Evolutionary conservation across 352 stramenopile genomes (phyloP).

Genomic region (Pythium pyrilobum): DNA sequence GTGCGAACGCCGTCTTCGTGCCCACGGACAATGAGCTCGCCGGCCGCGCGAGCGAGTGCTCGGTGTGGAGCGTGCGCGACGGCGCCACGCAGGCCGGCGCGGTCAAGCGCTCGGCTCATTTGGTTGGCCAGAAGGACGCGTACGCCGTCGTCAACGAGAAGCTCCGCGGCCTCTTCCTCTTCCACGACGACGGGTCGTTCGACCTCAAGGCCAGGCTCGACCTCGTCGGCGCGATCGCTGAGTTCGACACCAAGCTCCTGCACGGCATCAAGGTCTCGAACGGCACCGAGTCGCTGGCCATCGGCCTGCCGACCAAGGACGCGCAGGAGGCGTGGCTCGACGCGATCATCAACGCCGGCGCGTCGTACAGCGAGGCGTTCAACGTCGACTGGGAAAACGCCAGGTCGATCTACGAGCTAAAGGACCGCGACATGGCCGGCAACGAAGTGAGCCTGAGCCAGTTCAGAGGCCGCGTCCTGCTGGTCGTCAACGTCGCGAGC

Average conservation of each 20-base stretch:
- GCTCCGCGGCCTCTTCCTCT: slow-evolving; percentile 35
- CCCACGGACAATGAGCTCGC: no score
- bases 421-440: slow-evolving; percentile 53
- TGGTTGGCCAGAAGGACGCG: no score
- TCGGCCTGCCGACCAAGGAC: slow-evolving; percentile 22
- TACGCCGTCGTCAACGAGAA: slow-evolving; percentile 23
- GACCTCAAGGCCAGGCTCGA: slow-evolving; percentile 23
- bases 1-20: no score
- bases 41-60: slow-evolving; percentile 2
- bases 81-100: slow-evolving; percentile 22
- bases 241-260: slow-evolving; percentile 16
- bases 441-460: slow-evolving; percentile 54
- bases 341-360: slow-evolving; percentile 42
- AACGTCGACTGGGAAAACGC: slow-evolving; percentile 31
- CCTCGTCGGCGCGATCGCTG: slow-evolving; percentile 9
- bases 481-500: slow-evolving; percentile 20
- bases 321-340: slow-evolving; percentile 31
- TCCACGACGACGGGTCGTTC: slow-evolving; percentile 23
- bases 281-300: slow-evolving; percentile 12
- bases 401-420: slow-evolving; percentile 69
- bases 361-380: slow-evolving; percentile 40
- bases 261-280: slow-evolving; percentile 19
- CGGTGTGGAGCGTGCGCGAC: slow-evolving; percentile 19
- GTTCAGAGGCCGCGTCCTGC: slow-evolving; percentile 25
- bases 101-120: slow-evolving; percentile 18